These are phyloP conservation scores for Fusarium succisae DNA, from an alignment of 2,329 filamentous ascomycete genomes.

Conservation along the genomic window DNA sequence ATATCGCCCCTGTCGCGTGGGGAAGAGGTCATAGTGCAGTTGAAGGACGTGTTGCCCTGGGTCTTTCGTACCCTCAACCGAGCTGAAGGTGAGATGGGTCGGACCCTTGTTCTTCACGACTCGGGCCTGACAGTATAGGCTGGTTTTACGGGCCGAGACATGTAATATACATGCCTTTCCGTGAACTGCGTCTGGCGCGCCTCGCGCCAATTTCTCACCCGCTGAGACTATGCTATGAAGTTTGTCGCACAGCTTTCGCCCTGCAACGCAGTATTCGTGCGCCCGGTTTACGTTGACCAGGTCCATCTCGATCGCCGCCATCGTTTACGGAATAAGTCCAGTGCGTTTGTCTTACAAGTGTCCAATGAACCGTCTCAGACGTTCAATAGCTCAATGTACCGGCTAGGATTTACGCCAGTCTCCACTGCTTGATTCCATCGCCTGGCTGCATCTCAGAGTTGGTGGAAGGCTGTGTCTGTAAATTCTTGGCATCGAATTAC, in stretches of 20 bases:
- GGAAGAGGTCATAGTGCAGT: slow-evolving; percentile 12
- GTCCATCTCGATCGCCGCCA: background rate
- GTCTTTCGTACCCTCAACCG: background rate
- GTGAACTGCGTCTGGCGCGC: slow-evolving; percentile 26
- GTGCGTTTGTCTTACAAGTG: slow-evolving; percentile 3
- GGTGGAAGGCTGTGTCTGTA: slow-evolving; percentile 15
- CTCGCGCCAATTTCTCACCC: slow-evolving; percentile 15
- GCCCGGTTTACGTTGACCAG: slow-evolving; percentile 2
- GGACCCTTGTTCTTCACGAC: slow-evolving; percentile 2
- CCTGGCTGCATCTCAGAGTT: slow-evolving; percentile 13
- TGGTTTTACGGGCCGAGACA: slow-evolving; percentile 8
- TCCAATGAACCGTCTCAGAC: slow-evolving; percentile 38
- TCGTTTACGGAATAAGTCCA: slow-evolving; percentile 8
- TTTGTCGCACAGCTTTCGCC: background rate
- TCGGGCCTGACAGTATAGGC: background rate
- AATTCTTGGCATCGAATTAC: slow-evolving; percentile 11
- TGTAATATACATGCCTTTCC: background rate
- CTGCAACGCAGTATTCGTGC: background rate
- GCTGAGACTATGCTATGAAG: background rate
- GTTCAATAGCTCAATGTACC: slow-evolving; percentile 13
- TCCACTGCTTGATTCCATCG: slow-evolving; percentile 34
- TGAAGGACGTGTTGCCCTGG: background rate
- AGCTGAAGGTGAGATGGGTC: slow-evolving; percentile 13
- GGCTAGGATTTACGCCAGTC: slow-evolving; percentile 21
- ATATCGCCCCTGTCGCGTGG: slow-evolving; percentile 9